Conservation (phyloP, 768 basidiomycete genomes). For the Russula sp. region DNA sequence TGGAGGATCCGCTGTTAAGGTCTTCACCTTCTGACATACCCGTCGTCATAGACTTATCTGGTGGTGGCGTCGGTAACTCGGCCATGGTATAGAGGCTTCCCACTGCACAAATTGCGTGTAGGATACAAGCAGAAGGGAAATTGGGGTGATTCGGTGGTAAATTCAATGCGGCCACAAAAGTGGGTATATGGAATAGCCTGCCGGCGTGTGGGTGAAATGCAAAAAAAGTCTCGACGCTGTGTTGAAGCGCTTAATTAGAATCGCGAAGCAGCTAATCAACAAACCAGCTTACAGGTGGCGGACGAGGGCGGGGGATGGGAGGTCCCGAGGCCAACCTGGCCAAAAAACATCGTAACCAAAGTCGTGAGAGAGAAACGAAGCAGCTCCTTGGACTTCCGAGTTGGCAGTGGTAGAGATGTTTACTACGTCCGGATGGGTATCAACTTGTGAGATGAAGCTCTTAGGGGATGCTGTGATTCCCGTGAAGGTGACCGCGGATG, state of each 20-base stretch:
- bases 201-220: slow-evolving; percentile 65
- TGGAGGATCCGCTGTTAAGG: no score
- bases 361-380: background rate
- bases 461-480: background rate
- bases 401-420: background rate
- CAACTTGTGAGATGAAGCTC: background rate
- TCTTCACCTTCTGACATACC: slow-evolving; percentile 17
- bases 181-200: slow-evolving; percentile 59
- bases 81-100: slow-evolving; percentile 71
- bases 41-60: slow-evolving; percentile 37
- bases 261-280: background rate
- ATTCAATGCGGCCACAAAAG: slow-evolving; percentile 56
- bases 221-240: slow-evolving; percentile 74
- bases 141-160: slow-evolving; percentile 61
- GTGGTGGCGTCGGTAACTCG: slow-evolving; percentile 48
- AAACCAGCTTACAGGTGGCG: slow-evolving; percentile 49
- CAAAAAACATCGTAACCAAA: slow-evolving; percentile 17
- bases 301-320: slow-evolving; percentile 56
- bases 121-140: slow-evolving; percentile 62
- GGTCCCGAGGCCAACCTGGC: slow-evolving; percentile 46
- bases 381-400: background rate
- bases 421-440: background rate
- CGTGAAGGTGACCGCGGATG: background rate
- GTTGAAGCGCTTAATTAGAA: background rate
- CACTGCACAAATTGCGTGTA: slow-evolving; percentile 84